Base-by-base conservation (phyloP, 1,284 basidiomycete species). In the Tremellales sp. region DNA sequence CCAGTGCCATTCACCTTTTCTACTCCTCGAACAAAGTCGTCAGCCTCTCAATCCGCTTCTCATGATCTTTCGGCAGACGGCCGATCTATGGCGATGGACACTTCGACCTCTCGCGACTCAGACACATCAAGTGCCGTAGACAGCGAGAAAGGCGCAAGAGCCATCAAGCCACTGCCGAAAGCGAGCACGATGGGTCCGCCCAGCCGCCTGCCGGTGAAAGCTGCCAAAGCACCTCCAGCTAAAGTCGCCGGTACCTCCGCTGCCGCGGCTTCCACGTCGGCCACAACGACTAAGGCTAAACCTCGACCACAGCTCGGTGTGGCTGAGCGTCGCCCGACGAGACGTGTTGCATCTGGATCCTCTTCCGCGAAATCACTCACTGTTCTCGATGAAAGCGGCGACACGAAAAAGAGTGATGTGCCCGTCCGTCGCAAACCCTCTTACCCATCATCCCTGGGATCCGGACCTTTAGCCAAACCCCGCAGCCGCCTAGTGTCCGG, bases 371-470 rank as follows among this genome's bases (percentile, higher is more conserved):
- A 35, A 22, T 27, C 21, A 35, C 31, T 4, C 8, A 47, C 12
- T 44, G 52, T 13, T 39, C 47, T 39, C 40, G 54, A 10, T 53
- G 56, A 22, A 52, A 55, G 25, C 46, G 56, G 17, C 33, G 58
- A 27, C 58, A 52, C 33, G 6, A 4, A 13, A 36, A 17, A 7
- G 15, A 17, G 4, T 15, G 33, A 13, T 36, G 10, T 15, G 29
- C 29, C 29, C 29, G 33, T 36, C 13, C 33, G 33, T 6, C 52
- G 65, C 8, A 61, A 64, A 56, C 62, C 68, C 1, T 68, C 68
- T 1, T 73, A 72, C 41, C 71, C 71, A 0, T 62, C 70, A 3
- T 61, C 60, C 0, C 57, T 73, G 1, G 67, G 68, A 13, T 64
- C 60, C 3, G 69, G 68, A 4, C 67, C 65, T 0, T 56, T 62